Base-by-base conservation (phyloP, 163 green algal species). In the Chlorella variabilis region DNA sequence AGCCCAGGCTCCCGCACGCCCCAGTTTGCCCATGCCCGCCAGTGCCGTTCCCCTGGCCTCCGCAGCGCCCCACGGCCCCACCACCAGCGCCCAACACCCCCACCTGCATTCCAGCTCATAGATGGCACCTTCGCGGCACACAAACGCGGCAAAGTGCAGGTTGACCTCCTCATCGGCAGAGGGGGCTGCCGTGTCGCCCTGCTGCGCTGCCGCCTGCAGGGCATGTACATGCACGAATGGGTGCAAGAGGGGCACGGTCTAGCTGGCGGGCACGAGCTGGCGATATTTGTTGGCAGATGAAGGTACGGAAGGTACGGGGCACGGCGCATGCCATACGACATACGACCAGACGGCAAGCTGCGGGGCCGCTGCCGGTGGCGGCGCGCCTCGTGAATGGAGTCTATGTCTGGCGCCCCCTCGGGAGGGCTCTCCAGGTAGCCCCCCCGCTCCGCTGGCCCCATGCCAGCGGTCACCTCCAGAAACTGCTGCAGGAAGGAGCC, bases 401-500 rank as follows among this genome's bases (percentile, higher is more conserved):
- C 93, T 21, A 98, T 93, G 83, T 93, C 87, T 25, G 90, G 88
- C 20, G 86, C 91, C 4, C 88, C 94, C n/a, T 89, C 67, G 6
- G 92, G 92, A 0, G 94, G 94, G 21, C 93, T 29, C 83, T 98
- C 93, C 65, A 98, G 84, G 83, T 89, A 97, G 0, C 76, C 70
- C 3, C 91, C 95, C 3, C 91, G 80, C 65, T 91, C 87, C 0
- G 82, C 89, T 0, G 93, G 80, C 15, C 56, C 81, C 88, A 98
- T 91, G 23, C 71, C 81, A 4, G 49, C 58, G 6, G 94, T 96
- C 49, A 85, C 84, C 0, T 2, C 31, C 23, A 94, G 82, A 81
- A 98, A 98, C 29, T 84, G 34, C 0, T 85, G n/a, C 33, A 97
- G 79, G 84, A 96, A 97, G 33, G 91, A 95, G n/a, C 80, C 90